A percentile compares a stretch with the other conserved stretches of the same genome.
These are phyloP conservation scores for Talaromyces stipitatus DNA, from an alignment of 495 filamentous ascomycete species.

Conservation along the genomic window DNA sequence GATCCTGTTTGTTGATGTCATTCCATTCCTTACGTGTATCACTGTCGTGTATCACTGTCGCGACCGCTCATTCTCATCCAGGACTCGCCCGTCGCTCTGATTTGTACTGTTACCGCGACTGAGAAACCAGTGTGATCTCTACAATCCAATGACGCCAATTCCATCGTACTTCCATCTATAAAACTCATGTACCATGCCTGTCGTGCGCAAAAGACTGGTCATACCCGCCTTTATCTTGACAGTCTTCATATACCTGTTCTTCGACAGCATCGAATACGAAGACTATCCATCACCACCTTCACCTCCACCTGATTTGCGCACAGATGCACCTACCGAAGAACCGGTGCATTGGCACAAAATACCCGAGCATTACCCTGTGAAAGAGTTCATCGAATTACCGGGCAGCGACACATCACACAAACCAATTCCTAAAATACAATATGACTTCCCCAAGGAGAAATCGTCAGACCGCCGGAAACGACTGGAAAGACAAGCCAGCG, in stretches of 20 bases:
- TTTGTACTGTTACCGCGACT: too few relatives aligned
- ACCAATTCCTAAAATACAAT: slow-evolving; percentile 42
- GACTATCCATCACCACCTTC: not conserved
- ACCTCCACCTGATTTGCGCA: slow-evolving; percentile 9
- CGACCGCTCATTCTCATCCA: not conserved
- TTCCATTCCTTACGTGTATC: not conserved
- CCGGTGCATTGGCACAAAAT: slow-evolving; percentile 32
- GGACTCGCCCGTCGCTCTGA: too few relatives aligned
- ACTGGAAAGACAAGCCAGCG: slow-evolving; percentile 39
- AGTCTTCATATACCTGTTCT: slow-evolving; percentile 23
- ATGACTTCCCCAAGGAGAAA: slow-evolving; percentile 42
- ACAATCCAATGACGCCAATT: not conserved
- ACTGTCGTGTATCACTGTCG: too few relatives aligned
- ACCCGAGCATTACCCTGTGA: slow-evolving; percentile 40
- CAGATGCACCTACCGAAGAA: slow-evolving; percentile 6
- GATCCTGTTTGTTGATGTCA: not conserved
- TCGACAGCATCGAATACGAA: slow-evolving; percentile 10
- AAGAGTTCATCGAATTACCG: slow-evolving; percentile 40
- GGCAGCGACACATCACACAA: slow-evolving; percentile 22
- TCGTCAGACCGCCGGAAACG: slow-evolving; percentile 17
- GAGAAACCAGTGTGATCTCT: not conserved
- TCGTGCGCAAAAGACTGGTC: slow-evolving; percentile 17
- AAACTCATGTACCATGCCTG: not conserved
- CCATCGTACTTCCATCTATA: not conserved
- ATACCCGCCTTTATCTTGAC: slow-evolving; percentile 21